A percentile compares a stretch with the other conserved stretches of the same genome.
Conservation (phyloP, 2,329 filamentous ascomycete species). For the Dactylellina sp. region DNA sequence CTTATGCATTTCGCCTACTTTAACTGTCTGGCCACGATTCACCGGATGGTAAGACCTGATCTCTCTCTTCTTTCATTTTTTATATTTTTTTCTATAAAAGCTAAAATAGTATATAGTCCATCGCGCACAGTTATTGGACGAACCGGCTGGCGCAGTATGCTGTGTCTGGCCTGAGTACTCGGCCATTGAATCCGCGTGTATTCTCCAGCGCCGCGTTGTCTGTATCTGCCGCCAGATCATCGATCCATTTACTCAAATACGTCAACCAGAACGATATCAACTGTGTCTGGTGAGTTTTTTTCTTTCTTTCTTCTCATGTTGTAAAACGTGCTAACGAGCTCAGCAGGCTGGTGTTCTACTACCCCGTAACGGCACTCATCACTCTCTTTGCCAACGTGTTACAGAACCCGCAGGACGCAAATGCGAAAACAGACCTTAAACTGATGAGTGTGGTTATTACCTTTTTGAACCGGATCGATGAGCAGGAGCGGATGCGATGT, state of each 20-base stretch:
- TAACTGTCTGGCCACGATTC: slow-evolving; percentile 96
- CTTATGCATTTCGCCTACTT: slow-evolving; percentile 97
- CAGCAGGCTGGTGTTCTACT: slow-evolving; percentile 86
- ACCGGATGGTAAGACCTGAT: slow-evolving; percentile 75
- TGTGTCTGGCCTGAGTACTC: slow-evolving; percentile 90
- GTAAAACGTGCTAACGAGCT: slow-evolving; percentile 43
- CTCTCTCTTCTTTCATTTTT: slow-evolving; percentile 5
- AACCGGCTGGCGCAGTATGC: slow-evolving; percentile 93
- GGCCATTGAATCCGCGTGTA: slow-evolving; percentile 89
- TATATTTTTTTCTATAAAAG: background rate
- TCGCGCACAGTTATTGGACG: slow-evolving; percentile 98
- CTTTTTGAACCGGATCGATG: slow-evolving; percentile 88
- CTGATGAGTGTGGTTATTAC: slow-evolving; percentile 93
- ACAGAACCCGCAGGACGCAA: slow-evolving; percentile 90
- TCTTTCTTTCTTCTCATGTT: background rate
- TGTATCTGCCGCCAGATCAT: slow-evolving; percentile 90
- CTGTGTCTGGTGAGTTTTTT: slow-evolving; percentile 84
- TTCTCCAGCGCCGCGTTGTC: slow-evolving; percentile 94
- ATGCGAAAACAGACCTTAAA: slow-evolving; percentile 87
- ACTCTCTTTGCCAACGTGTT: slow-evolving; percentile 96
- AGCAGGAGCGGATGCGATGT: slow-evolving; percentile 75
- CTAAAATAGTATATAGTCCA: slow-evolving; percentile 67
- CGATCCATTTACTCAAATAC: slow-evolving; percentile 93
- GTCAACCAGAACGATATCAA: slow-evolving; percentile 94
- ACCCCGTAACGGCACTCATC: slow-evolving; percentile 92